These are phyloP conservation scores for Laetiporus sulphureus DNA, from an alignment of 1,284 basidiomycete species.

Conservation along the genomic window DNA sequence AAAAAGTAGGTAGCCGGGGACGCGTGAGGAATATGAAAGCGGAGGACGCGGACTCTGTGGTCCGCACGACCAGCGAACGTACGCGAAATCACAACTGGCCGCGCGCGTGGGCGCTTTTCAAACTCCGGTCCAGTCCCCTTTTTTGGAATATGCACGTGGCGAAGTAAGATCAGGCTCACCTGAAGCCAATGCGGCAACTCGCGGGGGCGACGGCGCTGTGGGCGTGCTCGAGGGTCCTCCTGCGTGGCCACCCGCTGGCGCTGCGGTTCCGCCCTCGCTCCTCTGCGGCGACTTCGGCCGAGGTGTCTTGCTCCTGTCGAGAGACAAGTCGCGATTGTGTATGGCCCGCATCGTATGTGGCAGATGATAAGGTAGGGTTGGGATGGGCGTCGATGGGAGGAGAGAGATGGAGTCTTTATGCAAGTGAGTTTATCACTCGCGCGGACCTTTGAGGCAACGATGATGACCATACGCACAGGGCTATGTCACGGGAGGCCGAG, in stretches of 20 bases:
- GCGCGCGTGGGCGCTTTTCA: conserved; percentile 14
- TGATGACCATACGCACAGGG: no score
- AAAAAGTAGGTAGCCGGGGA: conserved; percentile 6
- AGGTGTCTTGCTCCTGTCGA: background rate
- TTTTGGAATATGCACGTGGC: conserved; percentile 6
- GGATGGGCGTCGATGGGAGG: background rate
- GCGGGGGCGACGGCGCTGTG: background rate
- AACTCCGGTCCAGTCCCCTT: conserved; percentile 13
- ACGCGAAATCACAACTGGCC: conserved; percentile 11
- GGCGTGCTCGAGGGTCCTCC: no score
- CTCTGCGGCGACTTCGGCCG: no score
- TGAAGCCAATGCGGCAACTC: background rate
- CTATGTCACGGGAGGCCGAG: no score
- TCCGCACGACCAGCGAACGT: conserved; percentile 8
- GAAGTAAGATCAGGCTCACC: conserved; percentile 8
- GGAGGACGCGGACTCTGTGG: background rate
- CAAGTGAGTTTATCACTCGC: background rate
- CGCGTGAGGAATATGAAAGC: conserved; percentile 6
- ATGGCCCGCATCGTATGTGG: no score
- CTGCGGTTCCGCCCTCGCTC: no score
- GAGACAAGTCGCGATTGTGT: no score
- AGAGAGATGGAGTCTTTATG: conserved; percentile 4
- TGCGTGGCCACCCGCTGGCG: no score
- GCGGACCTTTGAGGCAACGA: no score
- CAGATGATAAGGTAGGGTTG: background rate